Evolutionary conservation across 1,284 basidiomycete genomes (phyloP), one percentile per base, ranked within the genome.

Genomic region (Malassezia sympodialis): DNA sequence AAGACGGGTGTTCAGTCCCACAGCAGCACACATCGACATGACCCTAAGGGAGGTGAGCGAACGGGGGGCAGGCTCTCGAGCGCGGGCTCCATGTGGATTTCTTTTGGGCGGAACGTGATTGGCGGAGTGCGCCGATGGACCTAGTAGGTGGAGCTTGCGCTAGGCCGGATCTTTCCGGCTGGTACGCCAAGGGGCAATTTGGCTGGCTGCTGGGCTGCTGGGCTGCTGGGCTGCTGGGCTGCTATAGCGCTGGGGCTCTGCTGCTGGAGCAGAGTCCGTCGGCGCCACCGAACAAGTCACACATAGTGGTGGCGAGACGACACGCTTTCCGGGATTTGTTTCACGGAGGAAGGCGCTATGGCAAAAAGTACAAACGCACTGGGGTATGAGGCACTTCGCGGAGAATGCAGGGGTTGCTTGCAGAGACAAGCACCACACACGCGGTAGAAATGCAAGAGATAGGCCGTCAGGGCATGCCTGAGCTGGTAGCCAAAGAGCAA

Each of bases 21-120:
- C 49, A 30, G 46, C 17, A 26, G 43, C 31, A 41, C 31, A 42
- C 55, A 57, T 52, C 55, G 50, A 46, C 54, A 51, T 56, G 41
- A 37, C 50, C 19, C 34, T 24, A 15, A 46, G 32, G 44, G 44
- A 46, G 44, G 15, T 46, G 30, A 43, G 44, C 44, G 44, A 46
- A 46, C 31, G 44, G 26, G 31, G 44, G 26, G 11, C 12, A n/a
- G n/a, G 41, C 41, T 3, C 41, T 11, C 14, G 24, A 40, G 41
- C 24, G 41, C 41, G 41, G 41, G 41, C 41, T 26, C 41, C n/a
- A 28, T 28, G 19, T 27, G n/a, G 35, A 49, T 49, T 49, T 40
- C 48, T 40, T 40, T 49, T 40, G 10, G 5, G 39, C 24, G 30
- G 19, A n/a, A 8, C 11, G 19, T 49, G 15, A 49, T 49, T 49